Conservation (phyloP, 306 rosid species). For the Abrus pulchellus region DNA sequence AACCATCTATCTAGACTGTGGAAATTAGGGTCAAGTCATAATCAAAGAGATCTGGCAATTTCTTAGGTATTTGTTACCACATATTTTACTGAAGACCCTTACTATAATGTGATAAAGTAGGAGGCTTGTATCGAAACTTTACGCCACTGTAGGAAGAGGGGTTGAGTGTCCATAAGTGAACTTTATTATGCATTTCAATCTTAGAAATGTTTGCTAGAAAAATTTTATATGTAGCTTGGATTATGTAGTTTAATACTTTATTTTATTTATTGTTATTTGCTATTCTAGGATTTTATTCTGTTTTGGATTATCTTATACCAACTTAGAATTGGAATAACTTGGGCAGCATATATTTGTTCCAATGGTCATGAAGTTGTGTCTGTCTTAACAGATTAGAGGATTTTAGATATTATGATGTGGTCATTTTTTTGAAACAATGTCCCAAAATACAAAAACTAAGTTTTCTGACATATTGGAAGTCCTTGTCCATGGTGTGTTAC, state of each 20-base stretch:
- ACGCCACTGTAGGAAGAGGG: slow-evolving; percentile 11
- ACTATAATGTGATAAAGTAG: neutral
- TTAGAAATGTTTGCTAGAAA: slow-evolving; percentile 1
- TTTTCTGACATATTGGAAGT: too few species aligned
- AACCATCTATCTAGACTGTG: slow-evolving; percentile 27
- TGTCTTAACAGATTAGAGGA: too few species aligned
- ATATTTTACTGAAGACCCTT: neutral
- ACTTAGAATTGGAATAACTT: neutral
- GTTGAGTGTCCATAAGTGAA: slow-evolving; percentile 12
- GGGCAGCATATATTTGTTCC: neutral
- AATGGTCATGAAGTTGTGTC: too few species aligned
- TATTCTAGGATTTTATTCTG: neutral
- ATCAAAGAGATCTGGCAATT: neutral
- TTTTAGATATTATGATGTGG: too few species aligned
- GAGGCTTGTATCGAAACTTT: slow-evolving; percentile 26
- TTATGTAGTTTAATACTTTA: neutral
- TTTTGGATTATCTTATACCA: neutral
- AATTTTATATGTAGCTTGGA: neutral
- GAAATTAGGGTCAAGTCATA: slow-evolving; percentile 4
- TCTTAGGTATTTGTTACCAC: neutral
- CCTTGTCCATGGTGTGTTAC: too few species aligned
- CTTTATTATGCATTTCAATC: neutral
- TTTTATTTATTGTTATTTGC: neutral
- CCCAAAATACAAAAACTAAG: too few species aligned
- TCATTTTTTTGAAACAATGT: too few species aligned